These are phyloP conservation scores for Cyclotella sp. DNA, from an alignment of 108 stramenopile genomes.

Conservation along the genomic window DNA sequence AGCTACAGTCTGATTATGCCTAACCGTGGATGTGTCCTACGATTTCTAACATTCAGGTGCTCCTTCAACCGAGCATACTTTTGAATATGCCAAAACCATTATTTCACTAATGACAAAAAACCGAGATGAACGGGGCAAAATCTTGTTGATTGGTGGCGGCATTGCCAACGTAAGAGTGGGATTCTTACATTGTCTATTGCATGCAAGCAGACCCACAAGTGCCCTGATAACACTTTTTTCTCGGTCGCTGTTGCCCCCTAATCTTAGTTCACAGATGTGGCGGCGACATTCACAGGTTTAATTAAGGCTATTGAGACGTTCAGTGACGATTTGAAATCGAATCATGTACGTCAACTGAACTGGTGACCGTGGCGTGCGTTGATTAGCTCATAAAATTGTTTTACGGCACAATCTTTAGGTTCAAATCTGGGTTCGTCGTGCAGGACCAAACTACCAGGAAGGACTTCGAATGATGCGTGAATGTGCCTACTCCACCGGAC, in stretches of 20 bases:
- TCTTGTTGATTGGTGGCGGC: slow-evolving; percentile 91
- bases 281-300: slow-evolving; percentile 93
- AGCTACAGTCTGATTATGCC: no score
- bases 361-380: no score
- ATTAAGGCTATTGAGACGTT: slow-evolving; percentile 80
- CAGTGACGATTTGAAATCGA: slow-evolving; percentile 69
- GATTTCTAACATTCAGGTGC: slow-evolving; percentile 53
- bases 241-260: neutral
- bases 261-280: slow-evolving; percentile 85
- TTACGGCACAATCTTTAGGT: slow-evolving; percentile 25
- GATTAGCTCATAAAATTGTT: neutral
- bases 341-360: slow-evolving; percentile 47
- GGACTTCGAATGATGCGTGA: slow-evolving; percentile 85
- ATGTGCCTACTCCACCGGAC: slow-evolving; percentile 60
- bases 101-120: slow-evolving; percentile 84
- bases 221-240: neutral
- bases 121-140: slow-evolving; percentile 69
- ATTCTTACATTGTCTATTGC: neutral
- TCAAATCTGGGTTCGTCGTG: slow-evolving; percentile 88
- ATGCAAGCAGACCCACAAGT: neutral
- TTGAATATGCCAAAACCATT: slow-evolving; percentile 90
- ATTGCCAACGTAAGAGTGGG: slow-evolving; percentile 76
- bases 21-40: no score
- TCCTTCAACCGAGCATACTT: slow-evolving; percentile 88
- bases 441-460: slow-evolving; percentile 93